A percentile compares a stretch with the other conserved stretches of the same genome.
Conservation (phyloP, 495 filamentous ascomycete genomes). For the Xylaria telfairii region DNA sequence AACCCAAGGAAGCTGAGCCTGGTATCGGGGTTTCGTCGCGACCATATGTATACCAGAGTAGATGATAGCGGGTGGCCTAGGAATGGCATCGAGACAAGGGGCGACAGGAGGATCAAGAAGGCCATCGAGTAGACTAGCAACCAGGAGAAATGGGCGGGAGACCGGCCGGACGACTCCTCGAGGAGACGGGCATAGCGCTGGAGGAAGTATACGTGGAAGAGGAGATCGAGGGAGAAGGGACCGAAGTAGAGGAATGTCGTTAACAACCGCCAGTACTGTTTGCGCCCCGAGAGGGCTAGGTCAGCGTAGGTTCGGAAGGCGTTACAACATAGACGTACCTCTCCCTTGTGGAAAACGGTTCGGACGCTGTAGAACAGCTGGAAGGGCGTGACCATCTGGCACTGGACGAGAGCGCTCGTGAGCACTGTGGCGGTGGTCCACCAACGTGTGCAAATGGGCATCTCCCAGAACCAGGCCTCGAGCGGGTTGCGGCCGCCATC, state of each 20-base stretch:
- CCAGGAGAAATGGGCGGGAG: constrained; percentile 93
- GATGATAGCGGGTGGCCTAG: constrained; percentile 88
- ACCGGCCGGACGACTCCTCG: constrained; percentile 89
- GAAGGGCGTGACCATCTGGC: constrained; percentile 86
- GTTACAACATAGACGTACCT: constrained; percentile 58
- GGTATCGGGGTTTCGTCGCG: constrained; percentile 89
- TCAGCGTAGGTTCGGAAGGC: constrained; percentile 19
- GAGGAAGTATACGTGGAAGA: constrained; percentile 99
- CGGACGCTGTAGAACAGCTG: constrained; percentile 97
- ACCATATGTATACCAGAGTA: constrained; percentile 98
- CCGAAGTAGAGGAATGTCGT: constrained; percentile 98
- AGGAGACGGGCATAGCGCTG: constrained; percentile 95
- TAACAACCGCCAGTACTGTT: constrained; percentile 91
- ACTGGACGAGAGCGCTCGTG: constrained; percentile 91
- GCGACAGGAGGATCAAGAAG: constrained; percentile 79
- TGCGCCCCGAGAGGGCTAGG: constrained; percentile 22
- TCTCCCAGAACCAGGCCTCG: constrained; percentile 97
- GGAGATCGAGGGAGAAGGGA: constrained; percentile 87
- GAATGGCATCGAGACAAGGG: constrained; percentile 86
- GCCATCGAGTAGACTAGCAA: constrained; percentile 82
- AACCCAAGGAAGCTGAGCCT: constrained; percentile 89
- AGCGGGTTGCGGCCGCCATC: constrained; percentile 78
- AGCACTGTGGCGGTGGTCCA: constrained; percentile 94
- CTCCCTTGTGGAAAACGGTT: constrained; percentile 85
- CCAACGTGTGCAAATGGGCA: constrained; percentile 92